Percentiles rank a stretch among this genome's conserved stretches.
These are phyloP conservation scores for Pueraria montana DNA, from an alignment of 306 rosid species.

Conservation along the genomic window DNA sequence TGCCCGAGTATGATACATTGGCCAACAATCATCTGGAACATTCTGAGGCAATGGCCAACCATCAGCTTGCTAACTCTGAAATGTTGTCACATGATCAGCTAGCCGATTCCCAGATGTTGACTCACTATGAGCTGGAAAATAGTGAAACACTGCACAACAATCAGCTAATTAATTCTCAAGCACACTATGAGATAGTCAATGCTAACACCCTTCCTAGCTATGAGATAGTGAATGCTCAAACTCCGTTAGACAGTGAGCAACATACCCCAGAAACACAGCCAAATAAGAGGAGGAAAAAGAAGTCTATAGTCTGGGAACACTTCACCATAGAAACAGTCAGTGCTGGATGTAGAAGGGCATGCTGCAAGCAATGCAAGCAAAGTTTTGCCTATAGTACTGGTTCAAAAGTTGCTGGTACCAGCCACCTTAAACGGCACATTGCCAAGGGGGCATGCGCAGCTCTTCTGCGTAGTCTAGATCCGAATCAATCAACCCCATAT, in stretches of 20 bases:
- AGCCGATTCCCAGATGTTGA: conserved; percentile 44
- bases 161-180: conserved; percentile 45
- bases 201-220: conserved; percentile 45
- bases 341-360: conserved; percentile 89
- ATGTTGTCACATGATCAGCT: conserved; percentile 49
- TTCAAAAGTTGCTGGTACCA: conserved; percentile 94
- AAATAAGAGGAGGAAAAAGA: conserved; percentile 85
- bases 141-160: conserved; percentile 42
- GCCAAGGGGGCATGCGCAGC: conserved; percentile 93
- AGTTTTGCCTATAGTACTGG: conserved; percentile 96
- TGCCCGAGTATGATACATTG: conserved; percentile 33
- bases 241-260: conserved; percentile 52
- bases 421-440: conserved; percentile 97
- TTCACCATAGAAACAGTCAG: conserved; percentile 87
- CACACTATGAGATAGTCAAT: conserved; percentile 46
- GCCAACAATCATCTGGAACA: conserved; percentile 49
- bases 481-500: conserved; percentile 63
- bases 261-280: conserved; percentile 73
- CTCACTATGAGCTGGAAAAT: conserved; percentile 52
- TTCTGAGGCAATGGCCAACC: conserved; percentile 45
- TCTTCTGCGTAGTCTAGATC: conserved; percentile 75
- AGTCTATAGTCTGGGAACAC: conserved; percentile 94
- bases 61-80: conserved; percentile 50
- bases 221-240: conserved; percentile 53
- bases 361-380: conserved; percentile 92